Percentiles rank a stretch among this genome's conserved stretches.
These are phyloP conservation scores for Talaromyces trachyspermus DNA, from an alignment of 495 filamentous ascomycete species.

Conservation along the genomic window DNA sequence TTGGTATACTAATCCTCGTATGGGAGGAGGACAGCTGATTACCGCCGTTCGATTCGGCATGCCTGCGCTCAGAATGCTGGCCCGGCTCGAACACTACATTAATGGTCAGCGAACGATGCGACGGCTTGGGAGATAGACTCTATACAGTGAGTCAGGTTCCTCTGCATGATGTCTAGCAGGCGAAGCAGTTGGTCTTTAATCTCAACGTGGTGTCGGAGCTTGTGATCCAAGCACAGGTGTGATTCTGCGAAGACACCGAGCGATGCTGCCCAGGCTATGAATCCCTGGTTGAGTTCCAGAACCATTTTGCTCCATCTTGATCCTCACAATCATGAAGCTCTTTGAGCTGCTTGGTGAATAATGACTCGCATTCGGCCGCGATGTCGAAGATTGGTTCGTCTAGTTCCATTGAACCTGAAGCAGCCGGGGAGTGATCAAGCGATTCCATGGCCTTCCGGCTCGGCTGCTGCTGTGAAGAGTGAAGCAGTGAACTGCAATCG, in stretches of 20 bases:
- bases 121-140: not conserved
- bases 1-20: not conserved
- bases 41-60: not conserved
- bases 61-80: not conserved
- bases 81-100: not conserved
- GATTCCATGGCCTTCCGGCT: no score
- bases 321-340: not conserved
- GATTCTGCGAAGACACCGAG: not conserved
- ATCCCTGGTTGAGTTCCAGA: not conserved
- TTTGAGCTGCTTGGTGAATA: not conserved
- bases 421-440: no score
- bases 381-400: not conserved
- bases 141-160: not conserved
- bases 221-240: not conserved
- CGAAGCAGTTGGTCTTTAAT: not conserved
- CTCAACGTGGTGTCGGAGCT: not conserved
- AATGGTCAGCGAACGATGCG: not conserved
- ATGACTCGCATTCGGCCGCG: not conserved
- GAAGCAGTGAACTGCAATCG: no score
- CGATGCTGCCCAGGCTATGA: not conserved
- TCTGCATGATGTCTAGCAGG: conserved; percentile 3
- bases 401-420: no score
- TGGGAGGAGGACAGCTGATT: not conserved
- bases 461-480: no score
- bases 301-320: not conserved